Evolutionary conservation across 2,329 filamentous ascomycete genomes (phyloP).

Genomic region (Fulvia fulva): DNA sequence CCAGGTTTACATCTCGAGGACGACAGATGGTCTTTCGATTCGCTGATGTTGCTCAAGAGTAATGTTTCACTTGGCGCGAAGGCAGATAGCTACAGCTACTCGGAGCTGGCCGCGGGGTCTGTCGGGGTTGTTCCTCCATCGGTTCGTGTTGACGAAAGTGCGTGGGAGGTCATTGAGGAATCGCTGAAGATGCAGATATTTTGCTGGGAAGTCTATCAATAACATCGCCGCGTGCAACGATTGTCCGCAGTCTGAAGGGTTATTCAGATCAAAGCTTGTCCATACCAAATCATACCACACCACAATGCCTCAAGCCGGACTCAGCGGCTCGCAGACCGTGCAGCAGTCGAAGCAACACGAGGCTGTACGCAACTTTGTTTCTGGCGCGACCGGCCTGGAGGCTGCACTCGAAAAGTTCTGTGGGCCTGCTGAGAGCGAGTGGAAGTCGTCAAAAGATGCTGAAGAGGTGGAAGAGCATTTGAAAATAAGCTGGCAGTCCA

Average conservation of each 20-base stretch:
- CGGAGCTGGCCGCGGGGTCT: constrained; percentile 9
- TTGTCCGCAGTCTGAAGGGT: too few species aligned
- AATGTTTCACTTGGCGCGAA: constrained; percentile 13
- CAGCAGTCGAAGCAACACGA: constrained; percentile 17
- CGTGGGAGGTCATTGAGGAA: constrained; percentile 2
- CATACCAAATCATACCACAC: not conserved
- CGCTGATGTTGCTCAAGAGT: not conserved
- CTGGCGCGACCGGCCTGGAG: constrained; percentile 8
- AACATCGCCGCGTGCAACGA: not conserved
- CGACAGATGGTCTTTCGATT: constrained; percentile 10
- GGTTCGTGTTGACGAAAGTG: constrained; percentile 6
- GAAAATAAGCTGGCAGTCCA: constrained; percentile 21
- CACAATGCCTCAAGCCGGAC: constrained; percentile 18
- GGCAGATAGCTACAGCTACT: constrained; percentile 5
- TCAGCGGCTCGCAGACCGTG: constrained; percentile 13
- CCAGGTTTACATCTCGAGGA: not conserved
- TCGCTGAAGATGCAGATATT: not conserved
- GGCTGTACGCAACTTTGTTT: constrained; percentile 11
- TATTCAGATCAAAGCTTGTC: not conserved
- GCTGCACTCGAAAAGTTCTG: constrained; percentile 18
- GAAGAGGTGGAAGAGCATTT: constrained; percentile 22
- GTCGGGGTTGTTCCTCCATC: constrained; percentile 1
- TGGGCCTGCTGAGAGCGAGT: constrained; percentile 20
- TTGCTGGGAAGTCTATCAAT: not conserved
- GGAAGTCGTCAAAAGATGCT: constrained; percentile 12